These are phyloP conservation scores for Goffeauzyma gilvescens DNA, from an alignment of 768 basidiomycete genomes.

Conservation along the genomic window DNA sequence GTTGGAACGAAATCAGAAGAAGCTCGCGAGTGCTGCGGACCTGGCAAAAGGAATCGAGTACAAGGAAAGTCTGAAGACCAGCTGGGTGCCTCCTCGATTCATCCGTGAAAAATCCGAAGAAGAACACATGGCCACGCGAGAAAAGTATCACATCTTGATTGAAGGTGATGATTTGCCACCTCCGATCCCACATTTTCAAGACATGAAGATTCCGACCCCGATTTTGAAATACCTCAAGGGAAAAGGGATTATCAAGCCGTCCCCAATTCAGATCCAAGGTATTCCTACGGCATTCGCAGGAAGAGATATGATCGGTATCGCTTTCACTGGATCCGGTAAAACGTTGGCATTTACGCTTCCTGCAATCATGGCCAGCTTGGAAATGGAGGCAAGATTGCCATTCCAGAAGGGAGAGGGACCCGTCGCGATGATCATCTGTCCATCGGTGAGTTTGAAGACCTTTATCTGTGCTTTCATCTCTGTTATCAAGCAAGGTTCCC, in stretches of 20 bases:
- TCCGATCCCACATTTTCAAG: slow-evolving; percentile 82
- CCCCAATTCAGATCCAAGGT: slow-evolving; percentile 93
- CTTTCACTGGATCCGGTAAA: slow-evolving; percentile 97
- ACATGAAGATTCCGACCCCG: slow-evolving; percentile 92
- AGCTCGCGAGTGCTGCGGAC: slow-evolving; percentile 80
- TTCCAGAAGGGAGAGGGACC: slow-evolving; percentile 89
- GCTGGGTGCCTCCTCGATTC: slow-evolving; percentile 79
- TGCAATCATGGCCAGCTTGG: slow-evolving; percentile 83
- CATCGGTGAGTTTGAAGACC: slow-evolving; percentile 38
- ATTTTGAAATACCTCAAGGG: slow-evolving; percentile 64
- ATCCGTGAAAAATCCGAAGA: slow-evolving; percentile 52
- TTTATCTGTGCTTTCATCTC: neutral
- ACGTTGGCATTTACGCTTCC: slow-evolving; percentile 98
- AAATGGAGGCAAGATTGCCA: slow-evolving; percentile 77
- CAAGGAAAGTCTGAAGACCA: slow-evolving; percentile 61
- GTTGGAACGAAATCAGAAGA: slow-evolving; percentile 63
- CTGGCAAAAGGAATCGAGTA: slow-evolving; percentile 83
- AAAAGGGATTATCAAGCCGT: slow-evolving; percentile 68
- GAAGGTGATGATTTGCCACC: slow-evolving; percentile 86
- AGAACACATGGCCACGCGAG: slow-evolving; percentile 54
- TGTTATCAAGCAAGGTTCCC: neutral
- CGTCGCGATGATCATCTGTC: slow-evolving; percentile 88
- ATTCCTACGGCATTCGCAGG: slow-evolving; percentile 89
- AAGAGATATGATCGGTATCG: slow-evolving; percentile 94
- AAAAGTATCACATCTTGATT: slow-evolving; percentile 84